A percentile compares a stretch with the other conserved stretches of the same genome.
These are phyloP conservation scores for Sporormia fimetaria DNA, from an alignment of 495 filamentous ascomycete genomes.

Conservation along the genomic window DNA sequence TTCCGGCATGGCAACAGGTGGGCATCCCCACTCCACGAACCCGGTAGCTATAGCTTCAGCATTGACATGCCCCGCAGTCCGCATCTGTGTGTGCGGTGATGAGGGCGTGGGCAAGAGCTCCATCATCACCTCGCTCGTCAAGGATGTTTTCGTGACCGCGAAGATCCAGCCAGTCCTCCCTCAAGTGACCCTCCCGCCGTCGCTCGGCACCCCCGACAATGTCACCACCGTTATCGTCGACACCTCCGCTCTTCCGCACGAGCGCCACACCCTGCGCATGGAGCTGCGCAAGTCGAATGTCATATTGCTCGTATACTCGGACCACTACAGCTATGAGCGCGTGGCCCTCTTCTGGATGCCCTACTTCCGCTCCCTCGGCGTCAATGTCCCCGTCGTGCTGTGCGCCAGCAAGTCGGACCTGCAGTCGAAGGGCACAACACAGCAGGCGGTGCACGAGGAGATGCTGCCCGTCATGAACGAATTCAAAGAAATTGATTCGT, in stretches of 20 bases:
- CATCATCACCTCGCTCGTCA: slow-evolving; percentile 72
- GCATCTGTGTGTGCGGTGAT: slow-evolving; percentile 94
- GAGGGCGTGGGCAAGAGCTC: slow-evolving; percentile 61
- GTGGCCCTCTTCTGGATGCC: slow-evolving; percentile 97
- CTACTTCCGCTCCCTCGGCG: slow-evolving; percentile 88
- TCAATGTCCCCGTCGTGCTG: slow-evolving; percentile 92
- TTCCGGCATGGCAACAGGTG: slow-evolving; percentile 22
- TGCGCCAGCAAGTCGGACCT: slow-evolving; percentile 96
- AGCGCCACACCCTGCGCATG: slow-evolving; percentile 73
- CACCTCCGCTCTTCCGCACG: slow-evolving; percentile 89
- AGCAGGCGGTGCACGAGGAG: slow-evolving; percentile 84
- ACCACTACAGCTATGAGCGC: slow-evolving; percentile 97
- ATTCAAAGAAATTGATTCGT: slow-evolving; percentile 97
- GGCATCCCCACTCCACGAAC: not conserved
- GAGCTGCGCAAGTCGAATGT: slow-evolving; percentile 95
- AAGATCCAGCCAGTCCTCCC: slow-evolving; percentile 92
- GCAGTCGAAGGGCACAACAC: slow-evolving; percentile 52
- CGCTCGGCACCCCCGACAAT: slow-evolving; percentile 80
- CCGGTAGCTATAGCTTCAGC: not conserved
- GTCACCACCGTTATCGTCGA: slow-evolving; percentile 93
- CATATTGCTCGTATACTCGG: slow-evolving; percentile 92
- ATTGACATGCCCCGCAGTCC: slow-evolving; percentile 44
- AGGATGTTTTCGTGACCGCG: slow-evolving; percentile 83
- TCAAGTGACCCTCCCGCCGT: slow-evolving; percentile 84
- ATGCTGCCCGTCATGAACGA: slow-evolving; percentile 98